Conservation (phyloP, 73 alveolate genomes). For the Diophrys sp. region DNA sequence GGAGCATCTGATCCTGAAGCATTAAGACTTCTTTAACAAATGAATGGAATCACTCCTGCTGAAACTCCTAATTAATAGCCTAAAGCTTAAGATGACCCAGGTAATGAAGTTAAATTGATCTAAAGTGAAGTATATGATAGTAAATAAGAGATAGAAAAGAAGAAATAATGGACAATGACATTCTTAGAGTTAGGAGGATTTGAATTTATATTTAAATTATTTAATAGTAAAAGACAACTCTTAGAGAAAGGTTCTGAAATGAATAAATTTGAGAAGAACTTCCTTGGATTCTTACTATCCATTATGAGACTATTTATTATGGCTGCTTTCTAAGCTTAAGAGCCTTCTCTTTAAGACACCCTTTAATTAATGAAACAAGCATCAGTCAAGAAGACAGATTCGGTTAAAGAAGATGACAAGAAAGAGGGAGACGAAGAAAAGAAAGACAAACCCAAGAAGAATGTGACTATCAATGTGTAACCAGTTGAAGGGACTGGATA, state of each 20-base stretch:
- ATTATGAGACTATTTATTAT: slow-evolving; percentile 54
- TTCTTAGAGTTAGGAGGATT: slow-evolving; percentile 50
- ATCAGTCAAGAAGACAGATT: background rate
- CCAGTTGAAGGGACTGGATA: background rate
- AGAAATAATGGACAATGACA: slow-evolving; percentile 35
- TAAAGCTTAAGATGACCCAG: slow-evolving; percentile 7
- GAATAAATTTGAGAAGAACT: slow-evolving; percentile 36
- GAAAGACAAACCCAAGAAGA: background rate
- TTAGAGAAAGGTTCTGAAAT: slow-evolving; percentile 9
- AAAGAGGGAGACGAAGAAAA: background rate
- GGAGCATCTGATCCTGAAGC: slow-evolving; percentile 2
- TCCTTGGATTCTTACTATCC: slow-evolving; percentile 48
- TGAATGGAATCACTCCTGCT: background rate
- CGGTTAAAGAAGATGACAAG: slow-evolving; percentile 1
- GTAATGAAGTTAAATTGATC: background rate
- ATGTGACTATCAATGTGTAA: no score
- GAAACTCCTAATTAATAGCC: background rate
- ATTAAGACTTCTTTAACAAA: no score
- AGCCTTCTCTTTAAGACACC: slow-evolving; percentile 11
- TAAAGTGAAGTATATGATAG: background rate
- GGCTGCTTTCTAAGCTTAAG: slow-evolving; percentile 53
- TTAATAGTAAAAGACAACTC: slow-evolving; percentile 17
- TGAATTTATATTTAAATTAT: slow-evolving; percentile 34
- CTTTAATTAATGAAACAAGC: slow-evolving; percentile 16
- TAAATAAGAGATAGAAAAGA: slow-evolving; percentile 16